A percentile compares a stretch with the other conserved stretches of the same genome.
Conservation (phyloP, 2,329 filamentous ascomycete species). For the Penicillium sp. region DNA sequence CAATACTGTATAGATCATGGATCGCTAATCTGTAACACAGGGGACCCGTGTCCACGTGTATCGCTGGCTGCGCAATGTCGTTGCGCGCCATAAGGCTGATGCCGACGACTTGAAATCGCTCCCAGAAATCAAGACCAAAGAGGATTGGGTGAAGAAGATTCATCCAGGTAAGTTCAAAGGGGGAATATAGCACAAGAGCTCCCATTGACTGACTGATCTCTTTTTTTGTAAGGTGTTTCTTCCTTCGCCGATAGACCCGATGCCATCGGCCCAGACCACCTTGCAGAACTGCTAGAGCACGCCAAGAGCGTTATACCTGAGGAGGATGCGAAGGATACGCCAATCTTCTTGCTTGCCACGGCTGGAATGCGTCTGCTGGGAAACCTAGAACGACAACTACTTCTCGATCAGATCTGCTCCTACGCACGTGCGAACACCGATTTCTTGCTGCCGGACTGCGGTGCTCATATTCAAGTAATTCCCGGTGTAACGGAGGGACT, state of each 20-base stretch:
- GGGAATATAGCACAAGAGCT: background rate
- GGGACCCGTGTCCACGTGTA: conserved; percentile 95
- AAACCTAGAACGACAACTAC: conserved; percentile 66
- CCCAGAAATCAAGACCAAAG: conserved; percentile 78
- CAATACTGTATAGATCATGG: background rate
- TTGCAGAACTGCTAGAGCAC: conserved; percentile 76
- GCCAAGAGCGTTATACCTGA: conserved; percentile 75
- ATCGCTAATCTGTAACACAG: conserved; percentile 28
- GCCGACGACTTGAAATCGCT: conserved; percentile 64
- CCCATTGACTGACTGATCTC: conserved; percentile 4
- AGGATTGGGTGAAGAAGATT: conserved; percentile 90
- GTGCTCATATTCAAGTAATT: conserved; percentile 87
- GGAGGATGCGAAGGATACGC: conserved; percentile 77
- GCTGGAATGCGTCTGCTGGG: conserved; percentile 90
- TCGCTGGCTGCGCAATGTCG: conserved; percentile 78
- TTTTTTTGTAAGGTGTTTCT: conserved; percentile 63
- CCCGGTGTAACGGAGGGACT: conserved; percentile 92
- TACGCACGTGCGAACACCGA: conserved; percentile 75
- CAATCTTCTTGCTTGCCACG: conserved; percentile 92
- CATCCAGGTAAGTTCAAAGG: conserved; percentile 65
- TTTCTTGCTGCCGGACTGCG: conserved; percentile 88
- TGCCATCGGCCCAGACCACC: conserved; percentile 76
- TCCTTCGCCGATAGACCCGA: conserved; percentile 78
- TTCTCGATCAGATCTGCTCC: conserved; percentile 77
- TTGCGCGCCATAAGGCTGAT: conserved; percentile 63